Conservation (phyloP, 768 basidiomycete genomes). For the Suillus lakei region DNA sequence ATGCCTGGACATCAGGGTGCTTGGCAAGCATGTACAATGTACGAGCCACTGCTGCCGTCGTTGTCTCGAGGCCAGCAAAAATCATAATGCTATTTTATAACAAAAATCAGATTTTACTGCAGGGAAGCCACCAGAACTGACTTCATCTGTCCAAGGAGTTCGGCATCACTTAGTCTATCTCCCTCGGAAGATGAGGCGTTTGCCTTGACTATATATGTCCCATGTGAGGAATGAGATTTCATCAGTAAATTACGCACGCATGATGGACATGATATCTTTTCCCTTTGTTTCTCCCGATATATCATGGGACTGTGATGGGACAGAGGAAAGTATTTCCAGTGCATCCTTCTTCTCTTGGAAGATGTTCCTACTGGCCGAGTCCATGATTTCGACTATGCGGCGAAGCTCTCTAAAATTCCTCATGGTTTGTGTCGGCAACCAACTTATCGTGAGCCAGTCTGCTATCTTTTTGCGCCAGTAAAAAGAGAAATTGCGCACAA, state of each 20-base stretch:
- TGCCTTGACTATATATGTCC: slow-evolving; percentile 22
- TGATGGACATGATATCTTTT: slow-evolving; percentile 34
- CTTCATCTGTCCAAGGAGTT: slow-evolving; percentile 28
- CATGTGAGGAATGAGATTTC: neutral
- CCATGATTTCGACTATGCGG: slow-evolving; percentile 22
- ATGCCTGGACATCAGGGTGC: slow-evolving; percentile 43
- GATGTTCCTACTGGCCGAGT: slow-evolving; percentile 17
- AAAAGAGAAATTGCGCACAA: slow-evolving; percentile 18
- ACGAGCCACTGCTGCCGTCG: slow-evolving; percentile 43
- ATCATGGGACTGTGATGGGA: neutral
- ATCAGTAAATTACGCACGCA: slow-evolving; percentile 24
- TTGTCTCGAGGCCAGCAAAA: slow-evolving; percentile 50
- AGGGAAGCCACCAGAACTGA: slow-evolving; percentile 6
- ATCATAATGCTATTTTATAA: slow-evolving; percentile 30
- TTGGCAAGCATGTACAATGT: slow-evolving; percentile 40
- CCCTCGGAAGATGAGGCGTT: slow-evolving; percentile 26
- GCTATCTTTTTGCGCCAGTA: slow-evolving; percentile 21
- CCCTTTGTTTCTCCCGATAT: slow-evolving; percentile 7
- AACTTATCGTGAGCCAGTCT: slow-evolving; percentile 22
- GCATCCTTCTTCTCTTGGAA: slow-evolving; percentile 24
- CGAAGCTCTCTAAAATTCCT: slow-evolving; percentile 4
- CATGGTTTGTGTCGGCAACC: slow-evolving; percentile 3
- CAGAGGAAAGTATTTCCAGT: neutral
- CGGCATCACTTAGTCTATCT: slow-evolving; percentile 26
- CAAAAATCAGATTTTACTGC: neutral